These are phyloP conservation scores for Fusarium austroafricanum DNA, from an alignment of 2,329 filamentous ascomycete genomes.

Conservation along the genomic window DNA sequence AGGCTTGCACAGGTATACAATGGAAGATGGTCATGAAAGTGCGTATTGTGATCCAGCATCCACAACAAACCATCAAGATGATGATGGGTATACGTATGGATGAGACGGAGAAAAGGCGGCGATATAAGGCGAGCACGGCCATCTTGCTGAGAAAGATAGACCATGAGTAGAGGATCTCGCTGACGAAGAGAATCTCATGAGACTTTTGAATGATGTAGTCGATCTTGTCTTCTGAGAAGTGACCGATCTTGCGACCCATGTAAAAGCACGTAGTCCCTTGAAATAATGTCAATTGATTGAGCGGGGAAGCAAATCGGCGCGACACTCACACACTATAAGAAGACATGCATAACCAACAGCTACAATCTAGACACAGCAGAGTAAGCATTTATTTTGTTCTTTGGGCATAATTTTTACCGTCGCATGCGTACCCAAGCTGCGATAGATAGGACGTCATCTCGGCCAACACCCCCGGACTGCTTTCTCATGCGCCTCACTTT, in stretches of 20 bases:
- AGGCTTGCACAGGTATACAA: constrained; percentile 31
- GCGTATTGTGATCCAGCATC: constrained; percentile 46
- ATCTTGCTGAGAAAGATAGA: constrained; percentile 48
- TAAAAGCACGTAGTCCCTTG: constrained; percentile 26
- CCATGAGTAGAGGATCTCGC: constrained; percentile 41
- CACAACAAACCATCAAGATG: constrained; percentile 37
- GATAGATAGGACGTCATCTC: constrained; percentile 34
- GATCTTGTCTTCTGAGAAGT: constrained; percentile 11
- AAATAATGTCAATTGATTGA: neutral
- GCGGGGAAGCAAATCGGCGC: too few relatives aligned
- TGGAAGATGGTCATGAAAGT: constrained; percentile 36
- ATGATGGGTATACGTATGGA: constrained; percentile 46
- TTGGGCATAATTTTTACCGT: too few relatives aligned
- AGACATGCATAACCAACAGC: constrained; percentile 27
- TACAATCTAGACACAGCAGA: constrained; percentile 18
- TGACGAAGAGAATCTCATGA: constrained; percentile 24
- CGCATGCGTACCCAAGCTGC: constrained; percentile 29
- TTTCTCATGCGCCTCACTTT: constrained; percentile 40
- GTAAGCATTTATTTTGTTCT: neutral
- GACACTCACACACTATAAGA: constrained; percentile 30
- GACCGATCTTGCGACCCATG: constrained; percentile 27
- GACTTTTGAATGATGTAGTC: constrained; percentile 30
- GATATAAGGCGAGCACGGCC: constrained; percentile 47
- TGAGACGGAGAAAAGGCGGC: constrained; percentile 44
- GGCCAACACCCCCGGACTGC: constrained; percentile 30